Evolutionary conservation across 495 filamentous ascomycete species (phyloP).

Genomic region (Trichoderma gamsii): DNA sequence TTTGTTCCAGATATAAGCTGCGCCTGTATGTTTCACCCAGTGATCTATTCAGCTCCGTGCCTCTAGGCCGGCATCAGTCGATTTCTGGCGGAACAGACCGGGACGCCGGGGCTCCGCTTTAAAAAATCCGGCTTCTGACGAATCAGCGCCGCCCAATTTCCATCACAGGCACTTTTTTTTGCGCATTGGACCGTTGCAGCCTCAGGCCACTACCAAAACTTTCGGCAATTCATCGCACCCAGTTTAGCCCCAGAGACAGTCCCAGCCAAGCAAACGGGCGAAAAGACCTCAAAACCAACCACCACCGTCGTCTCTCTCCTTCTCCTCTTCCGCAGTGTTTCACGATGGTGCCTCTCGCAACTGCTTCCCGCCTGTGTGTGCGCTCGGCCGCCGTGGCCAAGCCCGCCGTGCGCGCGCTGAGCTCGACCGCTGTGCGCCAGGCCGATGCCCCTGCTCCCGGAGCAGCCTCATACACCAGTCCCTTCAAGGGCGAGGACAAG

Average conservation of each 20-base stretch:
- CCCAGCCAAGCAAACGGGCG: not conserved
- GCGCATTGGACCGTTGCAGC: constrained; percentile 5
- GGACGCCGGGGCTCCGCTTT: not conserved
- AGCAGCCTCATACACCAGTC: constrained; percentile 40
- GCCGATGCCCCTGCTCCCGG: constrained; percentile 27
- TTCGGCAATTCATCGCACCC: constrained; percentile 26
- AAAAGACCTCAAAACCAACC: constrained; percentile 24
- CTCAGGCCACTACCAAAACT: constrained; percentile 23
- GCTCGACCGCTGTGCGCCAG: constrained; percentile 31
- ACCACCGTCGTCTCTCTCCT: not conserved
- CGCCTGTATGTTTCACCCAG: too few relatives aligned
- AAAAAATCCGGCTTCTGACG: not conserved
- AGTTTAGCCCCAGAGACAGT: not conserved
- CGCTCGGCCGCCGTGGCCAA: constrained; percentile 33
- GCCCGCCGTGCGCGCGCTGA: constrained; percentile 40
- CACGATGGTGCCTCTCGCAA: constrained; percentile 44
- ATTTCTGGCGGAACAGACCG: constrained; percentile 1
- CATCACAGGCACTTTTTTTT: not conserved
- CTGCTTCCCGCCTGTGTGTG: constrained; percentile 30
- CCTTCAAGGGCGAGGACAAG: constrained; percentile 57
- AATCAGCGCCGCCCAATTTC: constrained; percentile 14
- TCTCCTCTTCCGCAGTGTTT: constrained; percentile 15
- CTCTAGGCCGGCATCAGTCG: not conserved
- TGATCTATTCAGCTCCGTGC: too few relatives aligned
- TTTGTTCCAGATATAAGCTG: too few relatives aligned